Evolutionary conservation across 768 basidiomycete genomes (phyloP).

Genomic region (Hericium rajendrae): DNA sequence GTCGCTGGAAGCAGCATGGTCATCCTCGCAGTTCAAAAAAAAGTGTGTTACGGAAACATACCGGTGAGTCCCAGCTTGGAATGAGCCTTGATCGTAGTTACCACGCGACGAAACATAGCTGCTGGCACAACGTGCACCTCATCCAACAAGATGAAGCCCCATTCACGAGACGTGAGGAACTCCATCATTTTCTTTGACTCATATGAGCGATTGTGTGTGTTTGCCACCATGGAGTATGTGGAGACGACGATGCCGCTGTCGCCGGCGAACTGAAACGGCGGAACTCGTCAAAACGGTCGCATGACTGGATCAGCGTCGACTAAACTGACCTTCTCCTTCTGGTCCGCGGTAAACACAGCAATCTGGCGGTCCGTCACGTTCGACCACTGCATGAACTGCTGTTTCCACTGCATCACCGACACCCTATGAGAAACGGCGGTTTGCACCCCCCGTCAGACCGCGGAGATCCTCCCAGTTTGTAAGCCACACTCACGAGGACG

Average conservation of each 20-base stretch:
- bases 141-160: slow-evolving; percentile 96
- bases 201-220: slow-evolving; percentile 96
- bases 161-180: slow-evolving; percentile 94
- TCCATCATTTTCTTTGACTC: slow-evolving; percentile 99
- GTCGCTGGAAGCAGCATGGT: slow-evolving; percentile 50
- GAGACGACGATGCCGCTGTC: slow-evolving; percentile 98
- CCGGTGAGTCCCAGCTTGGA: slow-evolving; percentile 96
- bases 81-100: slow-evolving; percentile 98
- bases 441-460: too few relatives aligned
- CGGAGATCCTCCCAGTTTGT: neutral
- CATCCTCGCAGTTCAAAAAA: neutral
- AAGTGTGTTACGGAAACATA: slow-evolving; percentile 25
- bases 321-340: slow-evolving; percentile 79
- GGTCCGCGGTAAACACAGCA: slow-evolving; percentile 94
- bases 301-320: neutral
- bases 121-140: slow-evolving; percentile 99
- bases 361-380: slow-evolving; percentile 96
- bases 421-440: slow-evolving; percentile 35
- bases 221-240: slow-evolving; percentile 99
- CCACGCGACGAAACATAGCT: slow-evolving; percentile 95
- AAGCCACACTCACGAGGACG: slow-evolving; percentile 79
- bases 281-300: slow-evolving; percentile 1
- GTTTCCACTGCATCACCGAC: slow-evolving; percentile 98
- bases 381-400: slow-evolving; percentile 98
- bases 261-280: slow-evolving; percentile 67